These are phyloP conservation scores for Populus pruinosa DNA, from an alignment of 345 rosid genomes.

Conservation along the genomic window DNA sequence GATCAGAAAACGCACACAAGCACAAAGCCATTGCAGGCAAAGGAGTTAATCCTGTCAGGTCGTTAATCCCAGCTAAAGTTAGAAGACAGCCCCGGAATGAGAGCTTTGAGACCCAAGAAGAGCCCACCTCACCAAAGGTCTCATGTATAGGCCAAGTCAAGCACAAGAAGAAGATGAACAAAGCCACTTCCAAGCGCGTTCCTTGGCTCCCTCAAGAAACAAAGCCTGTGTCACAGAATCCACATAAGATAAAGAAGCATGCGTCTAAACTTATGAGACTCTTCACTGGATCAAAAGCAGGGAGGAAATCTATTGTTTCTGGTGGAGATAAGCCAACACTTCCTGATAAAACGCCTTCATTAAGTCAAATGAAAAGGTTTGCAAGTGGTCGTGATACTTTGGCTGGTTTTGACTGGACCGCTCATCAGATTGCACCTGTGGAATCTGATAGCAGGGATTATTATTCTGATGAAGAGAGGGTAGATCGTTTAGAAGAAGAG, in stretches of 20 bases:
- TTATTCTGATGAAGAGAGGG: constrained; percentile 49
- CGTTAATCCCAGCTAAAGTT: constrained; percentile 61
- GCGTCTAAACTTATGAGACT: constrained; percentile 43
- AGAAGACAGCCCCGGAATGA: constrained; percentile 43
- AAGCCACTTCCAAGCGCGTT: background rate
- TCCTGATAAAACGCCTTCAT: constrained; percentile 44
- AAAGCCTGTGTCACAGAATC: constrained; percentile 4
- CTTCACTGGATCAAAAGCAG: constrained; percentile 22
- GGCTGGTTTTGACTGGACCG: constrained; percentile 58
- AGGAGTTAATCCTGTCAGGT: constrained; percentile 50
- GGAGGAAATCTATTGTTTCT: constrained; percentile 26
- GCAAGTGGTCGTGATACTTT: constrained; percentile 66
- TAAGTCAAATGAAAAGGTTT: constrained; percentile 77
- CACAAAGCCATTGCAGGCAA: constrained; percentile 27
- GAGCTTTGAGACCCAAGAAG: constrained; percentile 30
- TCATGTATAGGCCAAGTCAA: constrained; percentile 95
- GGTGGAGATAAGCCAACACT: background rate
- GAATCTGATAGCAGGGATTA: constrained; percentile 40
- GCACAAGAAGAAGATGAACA: constrained; percentile 37
- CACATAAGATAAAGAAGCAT: constrained; percentile 24
- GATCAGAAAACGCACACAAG: constrained; percentile 16
- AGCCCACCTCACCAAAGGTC: constrained; percentile 84
- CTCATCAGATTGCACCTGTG: constrained; percentile 54
- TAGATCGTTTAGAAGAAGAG: constrained; percentile 21
- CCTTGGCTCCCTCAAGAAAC: constrained; percentile 17